Evolutionary conservation across 345 rosid genomes (phyloP), one percentile per base, ranked within the genome.

Genomic region (Erucastrum elatum): DNA sequence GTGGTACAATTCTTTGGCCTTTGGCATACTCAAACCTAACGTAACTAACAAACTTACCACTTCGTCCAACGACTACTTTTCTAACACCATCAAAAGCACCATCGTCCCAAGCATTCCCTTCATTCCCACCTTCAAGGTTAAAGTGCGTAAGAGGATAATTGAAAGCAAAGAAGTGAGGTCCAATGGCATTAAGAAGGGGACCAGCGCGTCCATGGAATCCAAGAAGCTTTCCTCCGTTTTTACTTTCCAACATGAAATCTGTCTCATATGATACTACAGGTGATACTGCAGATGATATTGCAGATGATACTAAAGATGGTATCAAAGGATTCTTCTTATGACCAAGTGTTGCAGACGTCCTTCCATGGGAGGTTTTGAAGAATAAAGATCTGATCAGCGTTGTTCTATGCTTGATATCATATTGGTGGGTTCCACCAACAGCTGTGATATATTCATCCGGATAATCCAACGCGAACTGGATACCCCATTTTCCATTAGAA

Each of bases 141-240:
- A 77, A 77, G 49, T 71, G 76, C 67, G 44, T 65, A 56, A 77
- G 76, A 71, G 76, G 58, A 31, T 76, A 13, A 8, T 16, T 17
- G 25, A 71, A 59, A 21, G 13, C 29, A 1, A 71, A 71, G 81
- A 80, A 75, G 33, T 80, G 26, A 12, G 83, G 17, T 56, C 80
- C 83, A 39, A 80, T 55, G 4, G 80, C 49, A 75, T 80, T 72
- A 70, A 68, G 60, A 55, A 69, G 56, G 31, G 30, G 27, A 64
- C 76, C 76, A 55, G 75, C 17, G 55, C 80, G 79, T 56, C 83
- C 80, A 70, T 75, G 79, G 62, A 80, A 75, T 1, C 83, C 80
- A 70, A 80, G 58, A 46, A 80, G 75, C 49, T 69, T 80, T 46
- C 82, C 82, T 68, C 82, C 82, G 27, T 27, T 66, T 65, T 71